A percentile compares a stretch with the other conserved stretches of the same genome.
These are phyloP conservation scores for Trichothecium sympodiale DNA, from an alignment of 2,329 filamentous ascomycete genomes.

Conservation along the genomic window DNA sequence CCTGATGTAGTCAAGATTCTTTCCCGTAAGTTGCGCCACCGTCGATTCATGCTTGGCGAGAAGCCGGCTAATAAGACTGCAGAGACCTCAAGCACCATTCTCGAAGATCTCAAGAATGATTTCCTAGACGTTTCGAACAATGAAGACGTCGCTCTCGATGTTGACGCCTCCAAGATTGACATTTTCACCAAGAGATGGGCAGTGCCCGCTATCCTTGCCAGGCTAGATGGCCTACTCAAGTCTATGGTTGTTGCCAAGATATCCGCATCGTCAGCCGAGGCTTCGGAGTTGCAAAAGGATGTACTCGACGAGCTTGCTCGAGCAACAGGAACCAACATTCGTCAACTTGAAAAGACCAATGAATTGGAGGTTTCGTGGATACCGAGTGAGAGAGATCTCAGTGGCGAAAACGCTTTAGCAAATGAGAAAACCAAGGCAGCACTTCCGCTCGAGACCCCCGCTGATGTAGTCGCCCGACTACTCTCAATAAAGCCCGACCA, in stretches of 20 bases:
- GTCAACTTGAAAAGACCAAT: slow-evolving; percentile 7
- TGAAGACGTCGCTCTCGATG: slow-evolving; percentile 16
- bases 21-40: slow-evolving; percentile 24
- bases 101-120: slow-evolving; percentile 16
- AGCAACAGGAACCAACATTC: slow-evolving; percentile 21
- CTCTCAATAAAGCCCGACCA: slow-evolving; percentile 11
- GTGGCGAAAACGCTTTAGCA: background rate
- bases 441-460: slow-evolving; percentile 24
- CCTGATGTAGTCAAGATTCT: slow-evolving; percentile 32
- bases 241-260: slow-evolving; percentile 15
- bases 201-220: slow-evolving; percentile 20
- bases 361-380: slow-evolving; percentile 1
- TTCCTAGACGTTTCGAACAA: slow-evolving; percentile 18
- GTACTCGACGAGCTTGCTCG: slow-evolving; percentile 18
- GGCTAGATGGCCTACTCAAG: slow-evolving; percentile 19
- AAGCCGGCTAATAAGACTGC: background rate
- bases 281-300: slow-evolving; percentile 7
- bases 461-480: slow-evolving; percentile 34
- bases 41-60: background rate
- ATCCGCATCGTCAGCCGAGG: slow-evolving; percentile 11
- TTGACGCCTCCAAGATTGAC: slow-evolving; percentile 12
- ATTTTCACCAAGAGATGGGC: slow-evolving; percentile 19
- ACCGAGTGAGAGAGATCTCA: background rate
- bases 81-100: slow-evolving; percentile 11
- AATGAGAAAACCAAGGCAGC: slow-evolving; percentile 1